Percentiles rank a stretch among this genome's conserved stretches.
Conservation (phyloP, 768 basidiomycete species). For the Floccularia luteovirens region DNA sequence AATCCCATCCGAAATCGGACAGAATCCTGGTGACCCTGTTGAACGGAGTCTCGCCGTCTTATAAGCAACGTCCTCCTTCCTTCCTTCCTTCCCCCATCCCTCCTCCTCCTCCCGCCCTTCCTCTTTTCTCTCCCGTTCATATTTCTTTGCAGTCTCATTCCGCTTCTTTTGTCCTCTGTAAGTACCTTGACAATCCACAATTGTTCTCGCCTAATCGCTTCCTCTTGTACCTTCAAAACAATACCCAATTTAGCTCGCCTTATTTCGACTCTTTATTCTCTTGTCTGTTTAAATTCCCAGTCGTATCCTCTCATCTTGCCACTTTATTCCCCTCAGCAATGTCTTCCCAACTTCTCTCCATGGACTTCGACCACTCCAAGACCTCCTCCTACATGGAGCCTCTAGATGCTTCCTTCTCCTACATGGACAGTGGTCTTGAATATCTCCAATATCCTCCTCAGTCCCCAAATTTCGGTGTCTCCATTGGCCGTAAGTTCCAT, state of each 20-base stretch:
- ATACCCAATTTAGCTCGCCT: no score
- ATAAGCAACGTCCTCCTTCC: conserved; percentile 10
- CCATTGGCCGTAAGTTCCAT: conserved; percentile 52
- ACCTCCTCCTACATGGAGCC: conserved; percentile 40
- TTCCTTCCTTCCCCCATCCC: conserved; percentile 17
- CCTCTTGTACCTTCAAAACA: no score
- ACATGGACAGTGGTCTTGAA: conserved; percentile 45
- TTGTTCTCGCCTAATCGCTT: conserved; percentile 9
- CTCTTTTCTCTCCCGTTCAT: conserved; percentile 12
- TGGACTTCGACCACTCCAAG: conserved; percentile 45
- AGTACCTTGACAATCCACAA: no score
- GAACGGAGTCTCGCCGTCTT: conserved; percentile 1
- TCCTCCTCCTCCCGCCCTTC: conserved; percentile 17
- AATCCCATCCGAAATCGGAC: neutral
- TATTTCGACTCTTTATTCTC: conserved; percentile 18
- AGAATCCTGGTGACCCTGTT: neutral
- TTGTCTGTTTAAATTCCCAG: conserved; percentile 31
- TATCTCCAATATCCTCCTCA: conserved; percentile 71
- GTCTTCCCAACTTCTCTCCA: conserved; percentile 25
- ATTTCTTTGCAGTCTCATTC: conserved; percentile 7
- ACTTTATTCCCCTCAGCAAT: conserved; percentile 22
- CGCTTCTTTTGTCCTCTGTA: conserved; percentile 7
- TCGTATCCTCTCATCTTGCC: conserved; percentile 16
- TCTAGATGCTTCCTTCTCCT: conserved; percentile 36
- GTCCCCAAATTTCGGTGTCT: conserved; percentile 47